phyloP scores from a whole-genome alignment of 2,329 filamentous ascomycete species.

The Colletotrichum agaves region DNA sequence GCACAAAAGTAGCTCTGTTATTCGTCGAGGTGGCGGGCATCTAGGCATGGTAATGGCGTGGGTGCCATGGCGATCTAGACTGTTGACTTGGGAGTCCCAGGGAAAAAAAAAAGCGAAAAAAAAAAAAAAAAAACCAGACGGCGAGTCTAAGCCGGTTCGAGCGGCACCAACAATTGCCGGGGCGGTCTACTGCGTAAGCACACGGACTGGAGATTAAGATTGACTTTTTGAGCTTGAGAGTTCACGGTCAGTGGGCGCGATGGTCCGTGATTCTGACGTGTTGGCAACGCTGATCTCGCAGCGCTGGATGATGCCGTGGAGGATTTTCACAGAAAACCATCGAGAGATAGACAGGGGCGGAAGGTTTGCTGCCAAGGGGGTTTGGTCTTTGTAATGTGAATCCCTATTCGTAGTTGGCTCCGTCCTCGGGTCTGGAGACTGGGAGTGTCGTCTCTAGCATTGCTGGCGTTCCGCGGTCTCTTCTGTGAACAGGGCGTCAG shows the following conservation, averaged over 20 bases:
- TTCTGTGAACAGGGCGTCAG: constrained; percentile 2
- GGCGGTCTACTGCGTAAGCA: constrained; percentile 9
- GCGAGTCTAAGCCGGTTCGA: constrained; percentile 27
- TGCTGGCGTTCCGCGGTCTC: not conserved
- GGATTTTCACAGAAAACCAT: constrained; percentile 23
- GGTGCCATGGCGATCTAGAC: constrained; percentile 7
- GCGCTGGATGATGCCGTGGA: constrained; percentile 28
- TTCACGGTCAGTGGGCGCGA: constrained; percentile 18
- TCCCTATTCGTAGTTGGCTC: constrained; percentile 1
- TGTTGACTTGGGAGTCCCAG: not conserved
- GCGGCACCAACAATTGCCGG: constrained; percentile 28
- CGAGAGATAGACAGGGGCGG: constrained; percentile 10
- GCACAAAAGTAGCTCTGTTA: not conserved
- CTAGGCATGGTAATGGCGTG: constrained; percentile 4
- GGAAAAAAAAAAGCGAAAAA: constrained; percentile 12
- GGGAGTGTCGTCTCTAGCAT: no score
- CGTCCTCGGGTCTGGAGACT: no score
- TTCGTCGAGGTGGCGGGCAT: not conserved
- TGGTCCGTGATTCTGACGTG: constrained; percentile 33
- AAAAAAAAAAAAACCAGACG: constrained; percentile 5
- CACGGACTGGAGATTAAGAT: constrained; percentile 31
- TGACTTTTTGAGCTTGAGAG: constrained; percentile 34
- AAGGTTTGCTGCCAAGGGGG: not conserved
- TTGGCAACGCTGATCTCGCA: constrained; percentile 35
- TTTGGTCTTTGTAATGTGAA: not conserved